phyloP scores from a whole-genome alignment of 2,329 filamentous ascomycete species.

The Cladobotryum protrusum region DNA sequence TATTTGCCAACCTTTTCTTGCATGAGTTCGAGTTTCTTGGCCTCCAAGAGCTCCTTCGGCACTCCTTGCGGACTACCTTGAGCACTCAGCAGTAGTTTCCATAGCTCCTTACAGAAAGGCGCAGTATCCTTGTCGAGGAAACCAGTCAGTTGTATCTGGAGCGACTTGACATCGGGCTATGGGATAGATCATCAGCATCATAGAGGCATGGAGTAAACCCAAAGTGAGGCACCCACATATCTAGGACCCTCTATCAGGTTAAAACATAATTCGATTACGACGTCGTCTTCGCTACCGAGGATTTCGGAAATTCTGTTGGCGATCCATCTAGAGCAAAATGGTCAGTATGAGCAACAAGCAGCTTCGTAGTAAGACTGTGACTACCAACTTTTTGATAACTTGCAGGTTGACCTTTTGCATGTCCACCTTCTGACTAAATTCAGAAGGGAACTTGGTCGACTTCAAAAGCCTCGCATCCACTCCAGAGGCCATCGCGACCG shows the following conservation, averaged over 20 bases:
- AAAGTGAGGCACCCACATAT: conserved; percentile 45
- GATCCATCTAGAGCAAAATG: conserved; percentile 67
- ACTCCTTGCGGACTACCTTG: conserved; percentile 85
- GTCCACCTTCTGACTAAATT: conserved; percentile 94
- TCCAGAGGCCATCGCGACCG: conserved; percentile 63
- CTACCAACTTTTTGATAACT: conserved; percentile 87
- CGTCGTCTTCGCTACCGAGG: conserved; percentile 87
- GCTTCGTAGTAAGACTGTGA: not conserved
- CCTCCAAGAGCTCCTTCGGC: conserved; percentile 87
- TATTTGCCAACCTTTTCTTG: conserved; percentile 72
- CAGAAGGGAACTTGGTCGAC: conserved; percentile 86
- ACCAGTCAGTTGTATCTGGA: conserved; percentile 90
- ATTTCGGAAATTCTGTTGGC: conserved; percentile 80
- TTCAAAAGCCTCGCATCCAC: conserved; percentile 86
- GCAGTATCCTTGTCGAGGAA: conserved; percentile 92
- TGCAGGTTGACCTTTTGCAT: conserved; percentile 95
- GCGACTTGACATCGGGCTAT: conserved; percentile 89
- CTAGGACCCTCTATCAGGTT: conserved; percentile 66
- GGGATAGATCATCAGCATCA: conserved; percentile 10
- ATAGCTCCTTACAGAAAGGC: conserved; percentile 86
- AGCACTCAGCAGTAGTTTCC: conserved; percentile 85
- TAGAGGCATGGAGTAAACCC: conserved; percentile 13
- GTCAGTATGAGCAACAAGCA: conserved; percentile 11
- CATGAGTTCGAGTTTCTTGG: conserved; percentile 90
- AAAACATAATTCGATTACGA: conserved; percentile 81